phyloP scores from a whole-genome alignment of 1,284 basidiomycete genomes.

The Pseudomicrostroma phylloplanum region DNA sequence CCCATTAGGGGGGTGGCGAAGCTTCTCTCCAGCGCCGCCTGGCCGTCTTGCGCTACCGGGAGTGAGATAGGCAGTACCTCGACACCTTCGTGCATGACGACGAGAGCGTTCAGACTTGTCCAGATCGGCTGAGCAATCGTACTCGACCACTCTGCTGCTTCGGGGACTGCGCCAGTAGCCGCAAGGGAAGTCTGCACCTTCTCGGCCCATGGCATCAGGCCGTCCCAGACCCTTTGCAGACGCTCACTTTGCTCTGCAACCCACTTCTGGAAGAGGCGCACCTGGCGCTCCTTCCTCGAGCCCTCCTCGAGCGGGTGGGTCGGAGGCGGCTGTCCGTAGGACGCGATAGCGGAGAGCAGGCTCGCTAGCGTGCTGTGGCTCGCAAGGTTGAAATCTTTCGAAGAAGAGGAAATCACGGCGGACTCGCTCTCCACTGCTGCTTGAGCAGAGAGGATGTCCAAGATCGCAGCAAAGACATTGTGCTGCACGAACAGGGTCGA shows the following conservation, averaged over 20 bases:
- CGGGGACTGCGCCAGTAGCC: neutral
- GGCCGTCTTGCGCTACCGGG: neutral
- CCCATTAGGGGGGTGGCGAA: slow-evolving; percentile 9
- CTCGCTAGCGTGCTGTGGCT: neutral
- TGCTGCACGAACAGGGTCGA: too few relatives aligned
- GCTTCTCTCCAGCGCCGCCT: neutral
- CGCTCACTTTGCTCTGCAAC: neutral
- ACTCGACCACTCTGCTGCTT: neutral
- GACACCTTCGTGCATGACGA: slow-evolving; percentile 1
- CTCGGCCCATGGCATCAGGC: neutral
- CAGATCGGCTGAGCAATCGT: neutral
- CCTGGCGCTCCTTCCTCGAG: neutral
- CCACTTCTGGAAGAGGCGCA: neutral
- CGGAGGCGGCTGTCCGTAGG: slow-evolving; percentile 2
- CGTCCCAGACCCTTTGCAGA: neutral
- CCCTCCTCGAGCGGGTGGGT: slow-evolving; percentile 2
- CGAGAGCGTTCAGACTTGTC: neutral
- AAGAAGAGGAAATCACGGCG: too few relatives aligned
- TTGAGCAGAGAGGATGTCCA: too few relatives aligned
- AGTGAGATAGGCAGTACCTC: neutral
- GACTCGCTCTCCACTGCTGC: too few relatives aligned
- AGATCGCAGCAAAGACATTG: too few relatives aligned
- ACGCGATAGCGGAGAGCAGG: neutral
- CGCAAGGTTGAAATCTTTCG: neutral
- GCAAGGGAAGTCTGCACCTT: neutral